These are phyloP conservation scores for Sporisorium scitamineum DNA, from an alignment of 1,284 basidiomycete genomes.

Conservation along the genomic window DNA sequence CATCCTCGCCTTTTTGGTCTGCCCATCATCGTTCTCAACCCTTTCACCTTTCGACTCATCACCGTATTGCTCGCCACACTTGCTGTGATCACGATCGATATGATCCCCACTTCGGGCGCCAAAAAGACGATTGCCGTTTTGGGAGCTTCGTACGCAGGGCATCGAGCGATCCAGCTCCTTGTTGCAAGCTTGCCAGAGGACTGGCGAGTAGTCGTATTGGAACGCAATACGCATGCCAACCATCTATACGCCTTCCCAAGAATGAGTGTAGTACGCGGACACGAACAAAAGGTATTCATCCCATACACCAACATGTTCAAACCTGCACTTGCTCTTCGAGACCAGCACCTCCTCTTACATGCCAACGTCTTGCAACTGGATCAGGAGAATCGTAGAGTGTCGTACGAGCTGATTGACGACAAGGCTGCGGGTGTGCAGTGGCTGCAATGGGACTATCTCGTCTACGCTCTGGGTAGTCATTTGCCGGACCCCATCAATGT, in stretches of 20 bases:
- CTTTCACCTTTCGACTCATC: not conserved
- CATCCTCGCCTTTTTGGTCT: not conserved
- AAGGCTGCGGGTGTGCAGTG: conserved; percentile 7
- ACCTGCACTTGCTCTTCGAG: conserved; percentile 1
- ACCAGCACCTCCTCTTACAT: conserved; percentile 21
- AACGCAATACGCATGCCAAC: conserved; percentile 76
- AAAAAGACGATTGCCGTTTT: conserved; percentile 23
- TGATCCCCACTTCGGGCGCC: not conserved
- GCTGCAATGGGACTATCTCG: conserved; percentile 40
- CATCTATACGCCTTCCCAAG: conserved; percentile 72
- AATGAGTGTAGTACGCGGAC: conserved; percentile 70
- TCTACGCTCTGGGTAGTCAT: conserved; percentile 49
- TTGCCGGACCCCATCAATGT: conserved; percentile 51
- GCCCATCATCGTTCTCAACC: not conserved
- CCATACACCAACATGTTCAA: conserved; percentile 74
- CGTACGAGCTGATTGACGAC: conserved; percentile 30
- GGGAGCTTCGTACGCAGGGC: conserved; percentile 63
- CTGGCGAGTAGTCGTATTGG: conserved; percentile 79
- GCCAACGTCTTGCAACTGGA: conserved; percentile 27
- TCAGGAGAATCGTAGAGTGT: conserved; percentile 2
- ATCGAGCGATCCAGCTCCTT: conserved; percentile 75
- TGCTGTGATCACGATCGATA: conserved; percentile 13
- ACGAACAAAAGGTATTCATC: conserved; percentile 74
- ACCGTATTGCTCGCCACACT: not conserved
- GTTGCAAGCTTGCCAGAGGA: conserved; percentile 74